These are phyloP conservation scores for Cladosporium austrohemisphaericum DNA, from an alignment of 2,329 filamentous ascomycete species.

Conservation along the genomic window DNA sequence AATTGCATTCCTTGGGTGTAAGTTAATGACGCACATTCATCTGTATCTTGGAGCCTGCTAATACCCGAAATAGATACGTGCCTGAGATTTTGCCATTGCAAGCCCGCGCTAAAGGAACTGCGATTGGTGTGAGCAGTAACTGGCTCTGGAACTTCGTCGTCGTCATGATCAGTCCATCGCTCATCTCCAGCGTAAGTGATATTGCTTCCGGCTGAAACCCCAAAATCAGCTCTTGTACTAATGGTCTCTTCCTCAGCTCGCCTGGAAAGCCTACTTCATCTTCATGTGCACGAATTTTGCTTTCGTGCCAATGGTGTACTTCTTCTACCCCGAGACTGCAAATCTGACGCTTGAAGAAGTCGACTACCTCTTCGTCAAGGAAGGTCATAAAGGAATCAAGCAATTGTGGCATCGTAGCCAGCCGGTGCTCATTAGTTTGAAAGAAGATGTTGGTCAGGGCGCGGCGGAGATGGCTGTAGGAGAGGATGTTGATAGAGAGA, in stretches of 20 bases:
- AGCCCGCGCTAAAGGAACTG: conserved; percentile 48
- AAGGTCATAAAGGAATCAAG: conserved; percentile 24
- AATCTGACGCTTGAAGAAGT: conserved; percentile 45
- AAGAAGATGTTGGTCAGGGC: conserved; percentile 16
- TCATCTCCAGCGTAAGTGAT: conserved; percentile 39
- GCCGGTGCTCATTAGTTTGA: conserved; percentile 26
- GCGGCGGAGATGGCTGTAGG: neutral
- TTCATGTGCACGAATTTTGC: conserved; percentile 49
- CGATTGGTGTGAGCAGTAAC: conserved; percentile 48
- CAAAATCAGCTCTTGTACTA: neutral
- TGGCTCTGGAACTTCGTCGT: conserved; percentile 52
- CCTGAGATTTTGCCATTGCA: conserved; percentile 51
- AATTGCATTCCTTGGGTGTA: conserved; percentile 52
- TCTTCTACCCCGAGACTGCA: conserved; percentile 45
- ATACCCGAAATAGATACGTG: conserved; percentile 32
- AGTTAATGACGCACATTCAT: conserved; percentile 21
- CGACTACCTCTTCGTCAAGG: conserved; percentile 40
- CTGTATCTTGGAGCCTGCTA: neutral
- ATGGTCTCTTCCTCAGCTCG: conserved; percentile 34
- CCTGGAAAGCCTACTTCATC: conserved; percentile 52
- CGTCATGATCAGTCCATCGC: conserved; percentile 52
- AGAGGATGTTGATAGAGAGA: conserved; percentile 17
- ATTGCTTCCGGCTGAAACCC: neutral
- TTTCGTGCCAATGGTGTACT: conserved; percentile 47
- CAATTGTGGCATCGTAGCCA: conserved; percentile 21